Evolutionary conservation across 257 asterid species (phyloP).

Genomic region (Primulina eburnea): DNA sequence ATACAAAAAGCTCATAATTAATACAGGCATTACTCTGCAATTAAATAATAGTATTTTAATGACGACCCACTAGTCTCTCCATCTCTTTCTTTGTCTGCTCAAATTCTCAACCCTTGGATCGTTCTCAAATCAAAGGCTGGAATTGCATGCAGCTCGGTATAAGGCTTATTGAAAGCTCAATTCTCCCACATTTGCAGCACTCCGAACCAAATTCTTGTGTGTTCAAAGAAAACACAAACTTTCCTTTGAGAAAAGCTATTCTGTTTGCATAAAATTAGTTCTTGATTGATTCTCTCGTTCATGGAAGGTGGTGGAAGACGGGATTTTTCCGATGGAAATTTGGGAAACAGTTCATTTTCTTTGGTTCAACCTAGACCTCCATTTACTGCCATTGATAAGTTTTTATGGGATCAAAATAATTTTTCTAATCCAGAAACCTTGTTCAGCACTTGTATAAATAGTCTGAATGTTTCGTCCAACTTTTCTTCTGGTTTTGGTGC

Average conservation of each 20-base stretch:
- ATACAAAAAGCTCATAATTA: slow-evolving; percentile 20
- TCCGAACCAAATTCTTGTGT: slow-evolving; percentile 8
- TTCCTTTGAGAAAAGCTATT: slow-evolving; percentile 28
- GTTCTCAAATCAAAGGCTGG: slow-evolving; percentile 37
- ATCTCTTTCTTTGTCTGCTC: slow-evolving; percentile 29
- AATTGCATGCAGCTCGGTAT: slow-evolving; percentile 35
- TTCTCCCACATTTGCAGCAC: slow-evolving; percentile 13
- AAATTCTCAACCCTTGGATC: slow-evolving; percentile 48
- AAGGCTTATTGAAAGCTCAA: slow-evolving; percentile 26
- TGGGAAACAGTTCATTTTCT: slow-evolving; percentile 19
- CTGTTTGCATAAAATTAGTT: slow-evolving; percentile 29
- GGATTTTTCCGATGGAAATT: slow-evolving; percentile 21
- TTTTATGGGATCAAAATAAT: slow-evolving; percentile 32
- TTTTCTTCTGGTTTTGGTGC: slow-evolving; percentile 14
- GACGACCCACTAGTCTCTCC: slow-evolving; percentile 42
- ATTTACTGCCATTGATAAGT: slow-evolving; percentile 34
- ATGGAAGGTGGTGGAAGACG: slow-evolving; percentile 45
- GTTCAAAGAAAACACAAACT: slow-evolving; percentile 16
- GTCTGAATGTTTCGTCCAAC: slow-evolving; percentile 2
- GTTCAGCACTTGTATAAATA: slow-evolving; percentile 5
- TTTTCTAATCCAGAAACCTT: slow-evolving; percentile 20
- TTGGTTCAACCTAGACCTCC: slow-evolving; percentile 33
- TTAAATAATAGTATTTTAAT: slow-evolving; percentile 20
- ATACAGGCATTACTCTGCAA: slow-evolving; percentile 19
- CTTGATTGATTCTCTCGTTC: slow-evolving; percentile 15